A percentile compares a stretch with the other conserved stretches of the same genome.
Conservation (phyloP, 2,329 filamentous ascomycete species). For the Arthrobotrys entomopaga region DNA sequence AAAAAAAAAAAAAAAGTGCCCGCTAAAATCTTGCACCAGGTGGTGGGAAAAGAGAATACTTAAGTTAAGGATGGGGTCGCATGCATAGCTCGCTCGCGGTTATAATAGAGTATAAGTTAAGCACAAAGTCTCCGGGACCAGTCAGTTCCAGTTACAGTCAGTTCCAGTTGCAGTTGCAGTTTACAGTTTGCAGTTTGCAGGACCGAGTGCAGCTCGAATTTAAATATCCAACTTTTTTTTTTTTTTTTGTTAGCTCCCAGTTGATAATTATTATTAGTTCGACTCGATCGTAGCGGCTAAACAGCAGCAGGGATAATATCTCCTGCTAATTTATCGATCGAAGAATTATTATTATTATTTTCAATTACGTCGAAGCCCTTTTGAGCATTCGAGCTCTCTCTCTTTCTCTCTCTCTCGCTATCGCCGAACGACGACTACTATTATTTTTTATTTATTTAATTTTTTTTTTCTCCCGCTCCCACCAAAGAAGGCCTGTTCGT, state of each 20-base stretch:
- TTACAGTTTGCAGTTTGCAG: no score
- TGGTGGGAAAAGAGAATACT: no score
- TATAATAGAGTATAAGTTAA: constrained; percentile 50
- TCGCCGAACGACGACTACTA: constrained; percentile 3
- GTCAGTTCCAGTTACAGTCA: no score
- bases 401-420: constrained; percentile 1
- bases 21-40: constrained; percentile 1
- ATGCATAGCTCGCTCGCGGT: constrained; percentile 26
- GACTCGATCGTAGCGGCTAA: constrained; percentile 38
- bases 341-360: background rate
- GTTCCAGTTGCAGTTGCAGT: no score
- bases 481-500: background rate
- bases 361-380: constrained; percentile 7
- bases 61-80: background rate
- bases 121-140: constrained; percentile 39
- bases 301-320: constrained; percentile 25
- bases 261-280: no score
- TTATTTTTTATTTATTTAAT: no score
- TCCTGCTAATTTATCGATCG: constrained; percentile 23
- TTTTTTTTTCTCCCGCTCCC: no score
- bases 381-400: constrained; percentile 2
- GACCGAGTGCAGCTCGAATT: constrained; percentile 7
- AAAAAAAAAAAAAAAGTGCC: constrained; percentile 38
- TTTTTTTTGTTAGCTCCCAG: no score
- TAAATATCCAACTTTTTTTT: constrained; percentile 2